Evolutionary conservation across 1,284 basidiomycete genomes (phyloP), one percentile per base, ranked within the genome.

Genomic region (Amylostereum areolatum): DNA sequence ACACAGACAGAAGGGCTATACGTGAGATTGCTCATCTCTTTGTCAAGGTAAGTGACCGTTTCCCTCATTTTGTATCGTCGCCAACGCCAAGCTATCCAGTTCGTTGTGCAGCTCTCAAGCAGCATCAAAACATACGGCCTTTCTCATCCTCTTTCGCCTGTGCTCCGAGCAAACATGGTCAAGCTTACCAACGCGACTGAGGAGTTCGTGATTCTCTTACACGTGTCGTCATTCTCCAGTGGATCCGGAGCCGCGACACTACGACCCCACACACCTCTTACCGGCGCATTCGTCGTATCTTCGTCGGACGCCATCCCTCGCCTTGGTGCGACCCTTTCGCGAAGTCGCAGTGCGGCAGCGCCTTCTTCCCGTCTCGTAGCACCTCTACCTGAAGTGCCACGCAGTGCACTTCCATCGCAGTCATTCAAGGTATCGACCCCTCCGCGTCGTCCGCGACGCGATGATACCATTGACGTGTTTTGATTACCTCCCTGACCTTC

Each of bases 141-240:
- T 43, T 67, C 75, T 6, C 76, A 77, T 54, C 66, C 72, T 11
- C 69, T 84, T n/a, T 77, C 84, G 12, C 64, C 78, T 12, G 66
- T 70, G 36, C 67, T 90, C 45, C 77, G 84, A 49, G 74, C 69
- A 45, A 80, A 81, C 59, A 82, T 90, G 70, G 77, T 84, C 45
- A 77, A 78, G 53, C 73, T 91, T 52, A 86, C 83, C 36, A 85
- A 87, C 56, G 77, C 83, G 28, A 88, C 88, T 7, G 83, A 90
- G 63, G 85, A 86, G 60, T 84, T 89, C 56, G 80, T 85, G 46
- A 85, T 88, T 59, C 72, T 91, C 45, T 67, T 90, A 12, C 85
- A 88, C 60, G 82, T 87, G 44, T 88, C 88, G n/a, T 88, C 86
- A 0, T 84, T 85, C 59, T 80, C 88, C 31, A 73, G 79, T 2